Base-by-base conservation (phyloP, 192 early-diverging fungal species). In the Gaertneriomyces semiglobifer region DNA sequence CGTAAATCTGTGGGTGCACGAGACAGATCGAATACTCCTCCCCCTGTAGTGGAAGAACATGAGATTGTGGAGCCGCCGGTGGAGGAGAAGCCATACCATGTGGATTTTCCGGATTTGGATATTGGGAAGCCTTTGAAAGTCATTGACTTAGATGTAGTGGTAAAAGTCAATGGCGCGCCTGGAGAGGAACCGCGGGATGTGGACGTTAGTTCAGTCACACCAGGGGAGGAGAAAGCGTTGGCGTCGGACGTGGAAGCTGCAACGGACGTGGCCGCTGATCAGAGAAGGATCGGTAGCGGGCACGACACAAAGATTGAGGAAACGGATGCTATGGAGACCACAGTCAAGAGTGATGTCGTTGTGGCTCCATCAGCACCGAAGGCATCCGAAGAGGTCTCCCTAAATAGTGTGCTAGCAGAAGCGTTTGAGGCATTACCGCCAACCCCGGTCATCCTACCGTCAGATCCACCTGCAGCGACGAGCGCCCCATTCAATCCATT, bases 51-150 rank as follows among this genome's bases (percentile, higher is more conserved):
- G 14, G 60, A 62, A 16, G 14, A 18, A 46, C 4, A 46, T 9
- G 44, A 43, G 4, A 47, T 47, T 6, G 44, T 51, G 5, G 70
- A 73, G 53, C 87, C 88, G 59, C 94, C 92, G 38, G 80, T 90
- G 52, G 94, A 96, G 74, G 94, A 96, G 74, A 83, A 87, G 50
- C 82, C 89, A 16, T 94, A 86, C 68, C 76, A 80, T 19, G 90
- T 90, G 47, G 88, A 89, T 44, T 93, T 90, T 67, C 91, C 94
- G 1, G 90, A 90, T 69, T 78, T 96, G 47, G 83, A 89, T 59
- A 69, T 83, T 7, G 54, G 74, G 38, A 45, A 67, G 43, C 76
- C 74, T 11, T 76, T 90, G 16, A 68, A 65, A 4, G 68, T 87
- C 25, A 67, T 88, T 14, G n/a, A 20, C 39, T 25, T 66, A 56